Evolutionary conservation across 2,329 filamentous ascomycete genomes (phyloP).

Genomic region (Pseudophaeomoniella oleicola): DNA sequence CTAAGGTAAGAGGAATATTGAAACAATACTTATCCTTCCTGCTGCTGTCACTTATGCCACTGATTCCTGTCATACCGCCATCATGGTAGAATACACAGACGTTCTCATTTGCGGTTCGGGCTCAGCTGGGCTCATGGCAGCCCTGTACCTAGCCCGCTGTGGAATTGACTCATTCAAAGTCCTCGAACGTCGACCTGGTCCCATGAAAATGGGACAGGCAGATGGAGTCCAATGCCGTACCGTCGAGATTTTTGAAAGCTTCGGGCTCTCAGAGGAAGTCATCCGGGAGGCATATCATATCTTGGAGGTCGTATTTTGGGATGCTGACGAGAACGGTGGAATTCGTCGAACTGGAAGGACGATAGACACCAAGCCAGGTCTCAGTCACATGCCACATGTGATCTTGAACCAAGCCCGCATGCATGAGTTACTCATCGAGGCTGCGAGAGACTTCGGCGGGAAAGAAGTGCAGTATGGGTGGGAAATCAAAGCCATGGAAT

Average conservation of each 20-base stretch:
- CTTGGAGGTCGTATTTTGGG: slow-evolving; percentile 45
- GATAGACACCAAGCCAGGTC: slow-evolving; percentile 38
- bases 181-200: slow-evolving; percentile 41
- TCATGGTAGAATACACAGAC: slow-evolving; percentile 22
- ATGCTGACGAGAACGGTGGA: slow-evolving; percentile 16
- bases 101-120: slow-evolving; percentile 49
- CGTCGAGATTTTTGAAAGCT: slow-evolving; percentile 48
- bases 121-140: slow-evolving; percentile 47
- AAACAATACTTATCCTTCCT: no score
- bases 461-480: slow-evolving; percentile 40
- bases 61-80: no score
- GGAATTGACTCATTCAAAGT: slow-evolving; percentile 39
- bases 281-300: slow-evolving; percentile 44
- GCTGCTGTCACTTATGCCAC: no score
- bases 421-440: slow-evolving; percentile 38
- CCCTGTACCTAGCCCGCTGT: slow-evolving; percentile 44
- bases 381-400: slow-evolving; percentile 41
- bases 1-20: no score
- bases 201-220: slow-evolving; percentile 44
- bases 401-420: slow-evolving; percentile 43
- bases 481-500: slow-evolving; percentile 33
- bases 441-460: slow-evolving; percentile 28
- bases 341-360: slow-evolving; percentile 35
- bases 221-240: slow-evolving; percentile 49
- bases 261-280: slow-evolving; percentile 39